Conservation (phyloP, 768 basidiomycete genomes). For the Amanita subjunquillea region DNA sequence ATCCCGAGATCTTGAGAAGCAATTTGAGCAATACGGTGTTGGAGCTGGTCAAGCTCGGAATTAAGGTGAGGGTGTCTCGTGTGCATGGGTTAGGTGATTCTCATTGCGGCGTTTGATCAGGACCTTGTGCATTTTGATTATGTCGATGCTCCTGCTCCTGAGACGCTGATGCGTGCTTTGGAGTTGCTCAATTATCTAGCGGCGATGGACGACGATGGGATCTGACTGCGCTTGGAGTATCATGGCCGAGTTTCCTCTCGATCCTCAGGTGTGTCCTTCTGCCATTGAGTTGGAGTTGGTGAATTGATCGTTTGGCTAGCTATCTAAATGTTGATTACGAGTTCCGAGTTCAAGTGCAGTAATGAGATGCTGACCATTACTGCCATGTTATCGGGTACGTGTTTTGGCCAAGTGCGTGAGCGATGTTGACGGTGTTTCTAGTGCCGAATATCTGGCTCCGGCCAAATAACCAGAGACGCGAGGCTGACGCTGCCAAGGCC, state of each 20-base stretch:
- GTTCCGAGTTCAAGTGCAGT: constrained; percentile 91
- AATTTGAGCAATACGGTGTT: constrained; percentile 91
- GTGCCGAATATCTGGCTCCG: constrained; percentile 94
- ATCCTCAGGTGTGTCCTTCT: constrained; percentile 64
- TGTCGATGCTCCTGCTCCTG: constrained; percentile 89
- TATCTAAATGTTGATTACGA: constrained; percentile 88
- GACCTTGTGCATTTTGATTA: constrained; percentile 86
- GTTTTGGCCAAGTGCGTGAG: not conserved
- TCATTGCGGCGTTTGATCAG: constrained; percentile 20
- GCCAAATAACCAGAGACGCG: constrained; percentile 77
- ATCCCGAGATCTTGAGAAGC: constrained; percentile 90
- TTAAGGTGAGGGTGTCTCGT: constrained; percentile 45
- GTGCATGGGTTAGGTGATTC: not conserved
- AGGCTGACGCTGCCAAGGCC: constrained; percentile 90
- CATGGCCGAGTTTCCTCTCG: constrained; percentile 93
- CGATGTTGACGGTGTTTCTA: constrained; percentile 13
- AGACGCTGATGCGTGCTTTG: constrained; percentile 94
- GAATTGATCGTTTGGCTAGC: constrained; percentile 23
- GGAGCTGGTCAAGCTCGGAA: constrained; percentile 88
- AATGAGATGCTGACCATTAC: constrained; percentile 94
- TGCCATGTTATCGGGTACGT: constrained; percentile 85
- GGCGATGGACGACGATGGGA: constrained; percentile 65
- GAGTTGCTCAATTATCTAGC: constrained; percentile 89
- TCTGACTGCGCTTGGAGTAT: too few species aligned
- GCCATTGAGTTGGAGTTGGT: not conserved